phyloP scores from a whole-genome alignment of 2,329 filamentous ascomycete species.

The Macrophomina tecta region DNA sequence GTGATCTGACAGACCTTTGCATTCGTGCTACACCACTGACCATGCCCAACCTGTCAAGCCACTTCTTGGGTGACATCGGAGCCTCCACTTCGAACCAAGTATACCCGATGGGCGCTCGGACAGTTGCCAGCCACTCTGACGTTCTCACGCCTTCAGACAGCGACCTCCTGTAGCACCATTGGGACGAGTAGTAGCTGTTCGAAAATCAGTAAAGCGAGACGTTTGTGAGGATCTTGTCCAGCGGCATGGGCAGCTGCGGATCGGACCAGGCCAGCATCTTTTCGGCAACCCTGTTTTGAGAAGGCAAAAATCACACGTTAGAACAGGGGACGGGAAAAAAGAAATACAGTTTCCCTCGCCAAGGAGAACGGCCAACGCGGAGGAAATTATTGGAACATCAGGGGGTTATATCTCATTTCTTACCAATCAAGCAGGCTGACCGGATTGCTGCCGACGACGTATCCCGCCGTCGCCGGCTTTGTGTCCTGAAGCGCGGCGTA shows the following conservation, averaged over 20 bases:
- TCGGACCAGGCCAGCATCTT: background rate
- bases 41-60: constrained; percentile 45
- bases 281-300: background rate
- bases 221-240: background rate
- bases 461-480: too few relatives aligned
- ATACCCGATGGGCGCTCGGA: constrained; percentile 50
- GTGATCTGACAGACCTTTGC: background rate
- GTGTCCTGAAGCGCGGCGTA: too few relatives aligned
- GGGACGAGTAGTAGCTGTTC: background rate
- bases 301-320: too few relatives aligned
- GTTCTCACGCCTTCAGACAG: background rate
- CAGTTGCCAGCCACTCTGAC: background rate
- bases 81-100: constrained; percentile 53
- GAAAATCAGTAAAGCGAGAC: background rate
- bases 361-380: too few relatives aligned
- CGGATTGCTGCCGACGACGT: too few relatives aligned
- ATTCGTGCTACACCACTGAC: constrained; percentile 40
- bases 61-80: constrained; percentile 44
- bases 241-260: background rate
- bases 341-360: too few relatives aligned
- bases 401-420: too few relatives aligned
- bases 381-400: too few relatives aligned
- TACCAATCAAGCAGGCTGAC: too few relatives aligned
- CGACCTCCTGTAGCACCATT: constrained; percentile 26
- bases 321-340: too few relatives aligned